phyloP scores from a whole-genome alignment of 345 rosid species.

The Erodium maritimum region DNA sequence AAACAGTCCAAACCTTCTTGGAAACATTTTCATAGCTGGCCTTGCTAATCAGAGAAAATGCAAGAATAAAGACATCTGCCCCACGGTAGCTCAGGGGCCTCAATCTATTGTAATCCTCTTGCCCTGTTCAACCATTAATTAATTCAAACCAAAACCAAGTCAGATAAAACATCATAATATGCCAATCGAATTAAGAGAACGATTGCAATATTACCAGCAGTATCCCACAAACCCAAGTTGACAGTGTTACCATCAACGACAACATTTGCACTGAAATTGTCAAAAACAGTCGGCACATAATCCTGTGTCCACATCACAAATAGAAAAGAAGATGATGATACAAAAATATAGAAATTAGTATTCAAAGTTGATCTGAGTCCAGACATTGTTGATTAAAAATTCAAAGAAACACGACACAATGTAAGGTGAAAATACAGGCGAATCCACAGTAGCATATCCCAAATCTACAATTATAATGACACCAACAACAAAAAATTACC shows the following conservation, averaged over 20 bases:
- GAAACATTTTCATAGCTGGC: constrained; percentile 96
- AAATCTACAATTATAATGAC: too few species aligned
- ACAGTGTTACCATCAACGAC: constrained; percentile 82
- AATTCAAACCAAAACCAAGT: not conserved
- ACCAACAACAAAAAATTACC: too few species aligned
- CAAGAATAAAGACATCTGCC: constrained; percentile 91
- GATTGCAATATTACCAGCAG: constrained; percentile 50
- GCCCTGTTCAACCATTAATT: constrained; percentile 36
- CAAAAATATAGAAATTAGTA: not conserved
- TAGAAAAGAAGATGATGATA: not conserved
- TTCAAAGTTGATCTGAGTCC: not conserved
- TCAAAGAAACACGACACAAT: not conserved
- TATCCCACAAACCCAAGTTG: constrained; percentile 94
- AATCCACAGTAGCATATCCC: too few species aligned
- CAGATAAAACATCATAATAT: constrained; percentile 2
- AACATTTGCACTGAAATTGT: constrained; percentile 94
- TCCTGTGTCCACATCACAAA: constrained; percentile 33
- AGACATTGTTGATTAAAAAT: too few species aligned
- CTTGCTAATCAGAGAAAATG: constrained; percentile 93
- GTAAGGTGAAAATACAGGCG: too few species aligned
- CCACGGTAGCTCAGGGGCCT: constrained; percentile 94
- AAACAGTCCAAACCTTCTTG: constrained; percentile 49
- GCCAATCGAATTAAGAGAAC: not conserved
- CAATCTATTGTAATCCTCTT: constrained; percentile 84
- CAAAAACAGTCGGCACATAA: constrained; percentile 88